phyloP scores from a whole-genome alignment of 257 asterid genomes.

The Solanum neorickii region DNA sequence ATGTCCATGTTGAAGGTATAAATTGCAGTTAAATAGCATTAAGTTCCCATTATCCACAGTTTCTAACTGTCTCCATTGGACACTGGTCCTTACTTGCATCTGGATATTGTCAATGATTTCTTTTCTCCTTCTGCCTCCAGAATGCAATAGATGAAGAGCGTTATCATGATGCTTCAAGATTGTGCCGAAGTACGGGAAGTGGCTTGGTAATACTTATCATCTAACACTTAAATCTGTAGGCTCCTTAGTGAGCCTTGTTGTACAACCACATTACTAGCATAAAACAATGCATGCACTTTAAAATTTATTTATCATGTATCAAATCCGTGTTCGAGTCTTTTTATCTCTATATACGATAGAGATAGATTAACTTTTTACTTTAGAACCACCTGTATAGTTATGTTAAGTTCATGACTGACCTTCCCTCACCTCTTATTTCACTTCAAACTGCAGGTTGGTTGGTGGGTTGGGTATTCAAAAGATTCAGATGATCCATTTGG shows the following conservation, averaged over 20 bases:
- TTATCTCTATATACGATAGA: neutral
- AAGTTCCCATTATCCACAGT: neutral
- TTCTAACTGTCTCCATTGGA: neutral
- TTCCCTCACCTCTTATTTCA: neutral
- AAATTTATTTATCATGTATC: neutral
- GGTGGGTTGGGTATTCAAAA: constrained; percentile 98
- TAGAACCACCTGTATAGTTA: neutral
- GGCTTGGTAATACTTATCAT: constrained; percentile 58
- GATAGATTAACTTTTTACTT: neutral
- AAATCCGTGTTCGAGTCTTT: neutral
- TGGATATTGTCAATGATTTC: constrained; percentile 1
- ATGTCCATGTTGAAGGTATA: constrained; percentile 69
- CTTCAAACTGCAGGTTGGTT: constrained; percentile 60
- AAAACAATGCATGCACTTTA: neutral
- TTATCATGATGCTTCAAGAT: constrained; percentile 85
- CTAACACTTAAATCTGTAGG: neutral
- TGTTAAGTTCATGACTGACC: neutral
- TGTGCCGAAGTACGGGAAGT: constrained; percentile 74
- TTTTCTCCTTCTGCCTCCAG: constrained; percentile 20
- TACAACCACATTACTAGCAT: neutral
- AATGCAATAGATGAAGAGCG: constrained; percentile 73
- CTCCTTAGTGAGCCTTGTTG: neutral
- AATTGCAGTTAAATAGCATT: neutral
- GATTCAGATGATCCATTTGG: constrained; percentile 91
- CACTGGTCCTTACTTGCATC: neutral